Evolutionary conservation across 2,329 filamentous ascomycete species (phyloP), one percentile per base, ranked within the genome.

Genomic region (Allantophomopsis lycopodina): DNA sequence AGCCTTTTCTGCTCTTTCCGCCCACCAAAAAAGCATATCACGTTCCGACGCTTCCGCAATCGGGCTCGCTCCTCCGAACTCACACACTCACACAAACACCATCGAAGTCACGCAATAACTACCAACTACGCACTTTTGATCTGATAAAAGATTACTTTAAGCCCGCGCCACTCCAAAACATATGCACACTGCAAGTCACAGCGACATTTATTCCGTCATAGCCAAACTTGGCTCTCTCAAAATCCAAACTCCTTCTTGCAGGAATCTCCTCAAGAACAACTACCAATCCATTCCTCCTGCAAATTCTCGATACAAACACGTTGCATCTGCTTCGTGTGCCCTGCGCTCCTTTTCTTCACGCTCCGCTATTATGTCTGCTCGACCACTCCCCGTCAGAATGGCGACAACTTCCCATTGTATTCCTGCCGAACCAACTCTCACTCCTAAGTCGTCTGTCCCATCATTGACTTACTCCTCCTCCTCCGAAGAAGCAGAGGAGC

Each of bases 401-500:
- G 32, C 49, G 37, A 34, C 35, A n/a, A 21, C 41, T 33, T 21
- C 35, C 47, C 21, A 45, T 41, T 17, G 44, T 23, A 43, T 43
- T 11, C 41, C 41, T 12, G 30, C 33, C 13, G 41, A 43, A 33
- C 41, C 41, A 18, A n/a, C 14, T 13, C 7, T 40, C n/a, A 50
- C 51, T n/a, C 46, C 64, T 2, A 64, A 66, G 33, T 76, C 73
- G 11, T 59, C 68, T 36, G 73, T 71, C 1, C 75, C 76, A 1
- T 78, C 75, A 1, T 64, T 79, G 40, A 76, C 72, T 40, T 79
- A 73, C 50, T 78, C 74, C 12, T 73, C 71, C 46, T 69, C 76
- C 46, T 76, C 73, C 44, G 63, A 67, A 46, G 51, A 60, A 40
- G 60, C 60, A 37, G 58, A 63, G 45, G 64, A 64, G 16, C 60